Conservation (phyloP, 768 basidiomycete genomes). For the Aureoboletus auriporus region DNA sequence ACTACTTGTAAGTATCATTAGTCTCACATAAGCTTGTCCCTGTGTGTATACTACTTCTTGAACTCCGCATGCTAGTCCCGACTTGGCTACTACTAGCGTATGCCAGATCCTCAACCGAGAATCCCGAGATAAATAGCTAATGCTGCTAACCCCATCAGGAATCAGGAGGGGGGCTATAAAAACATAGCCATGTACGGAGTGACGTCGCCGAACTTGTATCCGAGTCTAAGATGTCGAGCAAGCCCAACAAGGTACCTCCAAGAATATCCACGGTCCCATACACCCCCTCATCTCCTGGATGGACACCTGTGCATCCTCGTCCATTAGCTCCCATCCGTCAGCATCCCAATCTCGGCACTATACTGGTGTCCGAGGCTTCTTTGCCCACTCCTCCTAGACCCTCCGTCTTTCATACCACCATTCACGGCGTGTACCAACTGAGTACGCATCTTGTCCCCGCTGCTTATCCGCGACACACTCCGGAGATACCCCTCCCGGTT, state of each 20-base stretch:
- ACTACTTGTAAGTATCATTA: too few species aligned
- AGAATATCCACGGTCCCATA: slow-evolving; percentile 16
- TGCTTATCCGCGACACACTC: slow-evolving; percentile 1
- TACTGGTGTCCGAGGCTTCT: slow-evolving; percentile 3
- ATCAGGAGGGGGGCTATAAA: too few species aligned
- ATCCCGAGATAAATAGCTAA: too few species aligned
- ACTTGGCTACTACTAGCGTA: too few species aligned
- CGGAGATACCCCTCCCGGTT: slow-evolving; percentile 20
- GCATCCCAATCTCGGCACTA: slow-evolving; percentile 7
- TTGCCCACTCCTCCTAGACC: slow-evolving; percentile 21
- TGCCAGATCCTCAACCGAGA: too few species aligned
- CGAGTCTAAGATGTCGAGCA: neutral
- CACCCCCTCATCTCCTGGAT: slow-evolving; percentile 14
- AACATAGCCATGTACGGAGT: too few species aligned
- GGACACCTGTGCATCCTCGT: slow-evolving; percentile 22
- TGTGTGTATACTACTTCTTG: too few species aligned
- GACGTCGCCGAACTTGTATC: too few species aligned
- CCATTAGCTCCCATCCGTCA: slow-evolving; percentile 10
- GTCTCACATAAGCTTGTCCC: too few species aligned
- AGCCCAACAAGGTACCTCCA: neutral
- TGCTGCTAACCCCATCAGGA: too few species aligned
- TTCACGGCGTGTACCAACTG: slow-evolving; percentile 16
- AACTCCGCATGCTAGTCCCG: too few species aligned
- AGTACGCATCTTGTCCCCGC: slow-evolving; percentile 28
- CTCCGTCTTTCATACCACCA: slow-evolving; percentile 16